Evolutionary conservation across 352 stramenopile species (phyloP).

Genomic region (Stephanocyclus meneghinianus): DNA sequence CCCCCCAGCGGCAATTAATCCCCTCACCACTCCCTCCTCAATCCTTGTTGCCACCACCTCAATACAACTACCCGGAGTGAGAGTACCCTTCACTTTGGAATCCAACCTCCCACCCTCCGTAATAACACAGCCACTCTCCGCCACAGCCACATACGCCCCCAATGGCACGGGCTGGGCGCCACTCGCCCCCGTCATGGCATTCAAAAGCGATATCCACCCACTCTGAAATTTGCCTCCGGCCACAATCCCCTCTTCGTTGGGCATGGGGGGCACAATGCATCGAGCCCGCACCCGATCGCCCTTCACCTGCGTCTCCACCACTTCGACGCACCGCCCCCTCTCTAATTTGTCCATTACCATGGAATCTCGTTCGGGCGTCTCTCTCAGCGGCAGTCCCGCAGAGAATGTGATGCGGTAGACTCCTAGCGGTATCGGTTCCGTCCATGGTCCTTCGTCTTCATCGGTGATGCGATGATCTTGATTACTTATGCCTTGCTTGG

Average conservation of each 20-base stretch:
- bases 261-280: conserved; percentile 21
- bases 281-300: conserved; percentile 37
- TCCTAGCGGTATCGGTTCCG: conserved; percentile 39
- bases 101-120: conserved; percentile 43
- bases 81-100: conserved; percentile 32
- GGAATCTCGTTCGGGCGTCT: conserved; percentile 43
- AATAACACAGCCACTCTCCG: conserved; percentile 39
- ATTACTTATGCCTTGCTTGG: neutral
- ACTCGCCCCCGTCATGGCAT: conserved; percentile 21
- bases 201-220: conserved; percentile 46
- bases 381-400: conserved; percentile 30
- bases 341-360: conserved; percentile 32
- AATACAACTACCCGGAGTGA: conserved; percentile 35
- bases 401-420: conserved; percentile 45
- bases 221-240: conserved; percentile 10
- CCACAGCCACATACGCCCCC: conserved; percentile 43
- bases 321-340: conserved; percentile 36
- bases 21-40: conserved; percentile 43
- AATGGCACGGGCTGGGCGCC: conserved; percentile 30
- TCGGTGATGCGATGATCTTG: conserved; percentile 2
- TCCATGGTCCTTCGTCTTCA: conserved; percentile 9
- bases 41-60: conserved; percentile 51
- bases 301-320: conserved; percentile 43
- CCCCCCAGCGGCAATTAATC: conserved; percentile 43
- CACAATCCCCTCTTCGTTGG: neutral